Evolutionary conservation across 192 early-diverging fungal species (phyloP), one percentile per base, ranked within the genome.

Genomic region (Mortierella claussenii): DNA sequence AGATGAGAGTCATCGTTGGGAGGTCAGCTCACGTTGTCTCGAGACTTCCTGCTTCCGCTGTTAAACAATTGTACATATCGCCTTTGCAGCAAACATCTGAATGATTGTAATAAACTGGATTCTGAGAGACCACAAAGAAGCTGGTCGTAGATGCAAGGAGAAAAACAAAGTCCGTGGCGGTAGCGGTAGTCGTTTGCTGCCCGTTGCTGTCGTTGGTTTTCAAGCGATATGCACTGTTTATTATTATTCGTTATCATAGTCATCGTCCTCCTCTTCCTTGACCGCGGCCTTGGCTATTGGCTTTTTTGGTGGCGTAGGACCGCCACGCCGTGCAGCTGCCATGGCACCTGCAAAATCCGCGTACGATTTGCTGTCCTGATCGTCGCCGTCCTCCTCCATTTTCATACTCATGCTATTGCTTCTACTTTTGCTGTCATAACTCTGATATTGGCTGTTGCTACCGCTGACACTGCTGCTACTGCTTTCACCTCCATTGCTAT

Each of bases 261-360:
- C 70, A 46, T 71, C 60, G 44, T 75, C 70, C 15, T 75, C 70
- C 23, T 75, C 59, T 4, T 66, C 50, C 28, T 62, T 67, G 27
- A 45, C 53, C 7, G 18, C 17, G 21, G n/a, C 26, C 59, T 55
- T 67, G 11, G 20, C 54, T 27, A 21, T 13, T 48, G 12, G 2
- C 34, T 58, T 68, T 21, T 50, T 68, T 26, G 23, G 4, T 7
- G 28, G 17, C n/a, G 20, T 48, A 36, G 48, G 21, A 50, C 57
- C n/a, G 26, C 56, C 57, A 23, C 44, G 50, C 55, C 55, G 30
- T 57, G 69, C 69, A 42, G 69, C 69, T 23, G 69, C 69, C 46
- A 63, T 60, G 10, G 69, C 69, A 13, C 53, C 60, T 51, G 60
- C 53, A 6, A 63, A 63, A 51, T 71, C 69, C 13, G 57, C 58